Conservation (phyloP, 2,329 filamentous ascomycete species). For the Ophiostoma montium region DNA sequence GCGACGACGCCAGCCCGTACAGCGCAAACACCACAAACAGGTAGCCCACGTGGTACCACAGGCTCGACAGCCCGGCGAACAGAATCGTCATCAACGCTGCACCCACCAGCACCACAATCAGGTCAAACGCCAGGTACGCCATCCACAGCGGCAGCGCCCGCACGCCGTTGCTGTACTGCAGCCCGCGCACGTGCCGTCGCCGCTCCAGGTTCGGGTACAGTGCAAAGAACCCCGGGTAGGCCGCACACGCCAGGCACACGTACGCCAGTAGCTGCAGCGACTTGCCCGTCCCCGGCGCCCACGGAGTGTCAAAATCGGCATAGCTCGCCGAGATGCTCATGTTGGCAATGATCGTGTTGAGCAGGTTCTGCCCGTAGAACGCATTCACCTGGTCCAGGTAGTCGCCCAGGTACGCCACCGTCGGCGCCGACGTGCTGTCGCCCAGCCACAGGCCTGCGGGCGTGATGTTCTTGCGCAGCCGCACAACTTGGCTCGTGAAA, state of each 20-base stretch:
- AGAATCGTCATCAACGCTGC: slow-evolving; percentile 54
- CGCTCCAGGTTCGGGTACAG: slow-evolving; percentile 82
- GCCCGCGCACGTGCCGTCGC: slow-evolving; percentile 60
- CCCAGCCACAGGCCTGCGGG: slow-evolving; percentile 73
- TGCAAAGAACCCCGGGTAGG: slow-evolving; percentile 75
- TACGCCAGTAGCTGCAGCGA: slow-evolving; percentile 70
- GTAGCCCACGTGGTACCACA: slow-evolving; percentile 70
- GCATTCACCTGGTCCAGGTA: slow-evolving; percentile 37
- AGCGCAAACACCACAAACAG: slow-evolving; percentile 69
- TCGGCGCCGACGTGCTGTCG: slow-evolving; percentile 42
- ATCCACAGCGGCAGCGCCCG: slow-evolving; percentile 70
- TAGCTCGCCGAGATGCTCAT: slow-evolving; percentile 58
- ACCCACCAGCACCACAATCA: slow-evolving; percentile 53
- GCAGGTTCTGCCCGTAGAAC: slow-evolving; percentile 49
- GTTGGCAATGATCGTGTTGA: slow-evolving; percentile 53
- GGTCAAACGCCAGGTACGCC: slow-evolving; percentile 71
- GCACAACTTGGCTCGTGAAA: slow-evolving; percentile 52
- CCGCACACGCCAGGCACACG: slow-evolving; percentile 62
- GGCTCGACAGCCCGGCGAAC: slow-evolving; percentile 47
- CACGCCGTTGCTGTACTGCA: slow-evolving; percentile 89
- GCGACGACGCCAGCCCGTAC: slow-evolving; percentile 63
- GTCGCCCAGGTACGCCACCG: slow-evolving; percentile 58
- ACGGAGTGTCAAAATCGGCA: slow-evolving; percentile 62
- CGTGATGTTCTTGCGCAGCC: slow-evolving; percentile 51
- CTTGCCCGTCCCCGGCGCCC: slow-evolving; percentile 52